Base-by-base conservation (phyloP, 371 early-diverging fungal species). In the Zychaea mexicana region DNA sequence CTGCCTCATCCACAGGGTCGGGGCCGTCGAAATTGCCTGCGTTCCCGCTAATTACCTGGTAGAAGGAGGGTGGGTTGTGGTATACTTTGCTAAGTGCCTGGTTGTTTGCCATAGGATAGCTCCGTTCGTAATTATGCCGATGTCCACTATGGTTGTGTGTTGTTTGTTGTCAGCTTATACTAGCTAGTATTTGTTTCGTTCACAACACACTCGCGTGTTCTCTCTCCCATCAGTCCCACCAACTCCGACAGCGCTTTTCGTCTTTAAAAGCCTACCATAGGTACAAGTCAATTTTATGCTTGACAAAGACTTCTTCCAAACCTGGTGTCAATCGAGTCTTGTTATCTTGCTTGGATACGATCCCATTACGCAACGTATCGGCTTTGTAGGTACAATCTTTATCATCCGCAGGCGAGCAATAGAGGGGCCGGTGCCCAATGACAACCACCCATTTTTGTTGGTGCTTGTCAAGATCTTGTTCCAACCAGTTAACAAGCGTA, bases 391-490 rank as follows among this genome's bases (percentile, higher is more conserved):
- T 19, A 15, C 59, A 58, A 47, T 64, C 71, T 27, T 32, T 8
- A 19, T 69, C 69, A 62, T 52, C 54, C 13, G 24, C 47, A 47
- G 62, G 54, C 2, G 76, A 62, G 31, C 71, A 70, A 61, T 65
- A 70, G 6, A 73, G 46, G 26, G 68, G 69, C 12, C 71, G 42
- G 45, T 74, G 74, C 17, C 66, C 72, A 33, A 66, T 64, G 24
- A 74, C 74, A 28, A 71, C 46, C 19, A 74, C 61, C 74, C 74
- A 74, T 17, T 77, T 77, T 26, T 70, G 52, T 38, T 61, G 24
- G 8, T 65, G 64, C 8, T 65, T 45, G 13, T 54, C 33, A 15
- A 76, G 45, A 28, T 73, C 74, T 22, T 61, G 21, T 28, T 71
- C 74, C 2, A 76, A 31, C 77, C 73, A 76, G 19, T 73, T 39